Percentiles rank a stretch among this genome's conserved stretches.
phyloP scores from a whole-genome alignment of 805 yeast species.

The Candida boidinii region DNA sequence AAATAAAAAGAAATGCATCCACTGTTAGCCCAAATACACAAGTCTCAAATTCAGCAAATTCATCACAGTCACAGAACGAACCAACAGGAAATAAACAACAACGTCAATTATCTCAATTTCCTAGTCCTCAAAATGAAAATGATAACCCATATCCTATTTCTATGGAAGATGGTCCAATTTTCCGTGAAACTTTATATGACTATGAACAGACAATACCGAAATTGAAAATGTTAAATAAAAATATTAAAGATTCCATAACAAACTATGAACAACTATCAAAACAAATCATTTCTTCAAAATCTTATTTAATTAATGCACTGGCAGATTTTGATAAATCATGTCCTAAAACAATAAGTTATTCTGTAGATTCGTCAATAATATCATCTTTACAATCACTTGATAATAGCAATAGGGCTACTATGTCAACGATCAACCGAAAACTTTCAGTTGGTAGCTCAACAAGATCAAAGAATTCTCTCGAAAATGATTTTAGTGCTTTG shows the following conservation, averaged over 20 bases:
- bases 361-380: slow-evolving; percentile 7
- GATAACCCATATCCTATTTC: slow-evolving; percentile 19
- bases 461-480: slow-evolving; percentile 4
- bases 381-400: too few species aligned
- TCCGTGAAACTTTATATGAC: slow-evolving; percentile 19
- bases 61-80: too few species aligned
- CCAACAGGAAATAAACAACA: too few species aligned
- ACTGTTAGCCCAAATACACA: too few species aligned
- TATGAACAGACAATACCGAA: slow-evolving; percentile 19
- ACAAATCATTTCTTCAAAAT: slow-evolving; percentile 8
- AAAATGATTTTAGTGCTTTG: slow-evolving; percentile 1
- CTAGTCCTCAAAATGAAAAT: neutral
- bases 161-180: slow-evolving; percentile 29
- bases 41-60: too few species aligned
- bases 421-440: too few species aligned
- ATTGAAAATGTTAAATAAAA: slow-evolving; percentile 10
- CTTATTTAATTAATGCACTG: slow-evolving; percentile 1
- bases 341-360: too few species aligned
- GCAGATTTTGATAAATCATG: too few species aligned
- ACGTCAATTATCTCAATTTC: too few species aligned
- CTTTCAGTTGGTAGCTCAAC: too few species aligned
- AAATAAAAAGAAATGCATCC: too few species aligned
- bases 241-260: slow-evolving; percentile 8
- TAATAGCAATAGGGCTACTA: too few species aligned
- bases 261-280: slow-evolving; percentile 13